A percentile compares a stretch with the other conserved stretches of the same genome.
phyloP scores from a whole-genome alignment of 805 yeast genomes.

The Yueomyces sinensis region DNA sequence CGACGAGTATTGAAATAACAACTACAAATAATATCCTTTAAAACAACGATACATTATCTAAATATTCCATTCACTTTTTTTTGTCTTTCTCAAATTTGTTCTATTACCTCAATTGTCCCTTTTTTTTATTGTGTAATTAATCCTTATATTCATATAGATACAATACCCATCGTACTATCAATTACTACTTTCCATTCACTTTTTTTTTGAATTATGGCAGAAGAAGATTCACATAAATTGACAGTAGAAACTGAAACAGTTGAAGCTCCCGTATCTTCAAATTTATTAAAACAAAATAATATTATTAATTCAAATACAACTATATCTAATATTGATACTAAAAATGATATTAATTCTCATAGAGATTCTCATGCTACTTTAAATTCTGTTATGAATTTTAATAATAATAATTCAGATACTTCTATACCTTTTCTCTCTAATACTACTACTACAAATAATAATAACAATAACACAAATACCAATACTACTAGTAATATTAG shows the following conservation, averaged over 20 bases:
- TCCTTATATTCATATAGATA: too few species aligned
- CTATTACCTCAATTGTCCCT: too few species aligned
- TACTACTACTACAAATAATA: background rate
- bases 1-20: too few species aligned
- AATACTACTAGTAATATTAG: background rate
- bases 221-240: constrained; percentile 25
- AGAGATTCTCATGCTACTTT: background rate
- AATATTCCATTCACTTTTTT: too few species aligned
- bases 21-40: too few species aligned
- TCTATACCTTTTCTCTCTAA: background rate
- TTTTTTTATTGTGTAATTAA: too few species aligned
- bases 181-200: background rate
- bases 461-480: background rate
- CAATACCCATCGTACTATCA: too few species aligned
- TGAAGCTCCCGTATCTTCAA: constrained; percentile 25
- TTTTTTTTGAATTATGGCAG: background rate
- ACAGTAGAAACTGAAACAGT: constrained; percentile 55
- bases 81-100: too few species aligned
- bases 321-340: background rate
- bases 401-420: background rate
- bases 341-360: background rate
- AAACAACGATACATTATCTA: too few species aligned
- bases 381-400: too few species aligned
- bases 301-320: background rate
- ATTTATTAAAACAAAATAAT: background rate